Evolutionary conservation across 108 stramenopile genomes (phyloP).

Genomic region (Mediolabrus comicus): DNA sequence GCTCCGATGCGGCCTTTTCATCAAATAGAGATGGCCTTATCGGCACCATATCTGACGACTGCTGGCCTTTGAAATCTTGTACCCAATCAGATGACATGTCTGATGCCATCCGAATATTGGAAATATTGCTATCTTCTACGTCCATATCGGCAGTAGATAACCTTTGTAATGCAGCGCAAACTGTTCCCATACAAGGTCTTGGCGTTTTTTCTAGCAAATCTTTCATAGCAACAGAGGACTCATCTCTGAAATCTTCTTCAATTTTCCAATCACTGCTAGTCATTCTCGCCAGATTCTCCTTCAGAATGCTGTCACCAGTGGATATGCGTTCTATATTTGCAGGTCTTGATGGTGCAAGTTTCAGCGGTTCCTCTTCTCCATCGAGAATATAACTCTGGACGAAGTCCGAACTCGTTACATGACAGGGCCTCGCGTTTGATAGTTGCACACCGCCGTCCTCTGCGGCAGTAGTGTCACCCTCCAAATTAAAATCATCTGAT

Average conservation of each 20-base stretch:
- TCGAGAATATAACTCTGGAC: conserved; percentile 7
- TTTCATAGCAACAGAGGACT: neutral
- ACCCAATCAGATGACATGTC: conserved; percentile 33
- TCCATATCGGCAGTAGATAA: conserved; percentile 25
- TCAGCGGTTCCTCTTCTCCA: neutral
- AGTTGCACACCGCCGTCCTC: neutral
- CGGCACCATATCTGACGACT: neutral
- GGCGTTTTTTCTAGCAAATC: neutral
- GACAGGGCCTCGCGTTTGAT: neutral
- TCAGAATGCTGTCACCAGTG: neutral
- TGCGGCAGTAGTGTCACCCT: no score
- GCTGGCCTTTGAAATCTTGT: conserved; percentile 7
- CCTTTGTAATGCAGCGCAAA: neutral
- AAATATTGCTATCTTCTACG: neutral
- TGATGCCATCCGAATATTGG: neutral
- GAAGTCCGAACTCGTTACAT: conserved; percentile 7
- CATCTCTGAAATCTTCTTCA: neutral
- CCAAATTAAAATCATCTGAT: conserved; percentile 1
- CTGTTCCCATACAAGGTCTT: neutral
- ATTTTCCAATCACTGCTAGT: neutral
- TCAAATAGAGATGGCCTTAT: conserved; percentile 13
- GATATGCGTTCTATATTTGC: neutral
- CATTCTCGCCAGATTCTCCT: neutral
- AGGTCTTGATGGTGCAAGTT: neutral
- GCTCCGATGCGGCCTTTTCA: neutral